Base-by-base conservation (phyloP, 176 grass and related monocot species). In the Hyparrhenia diplandra region DNA sequence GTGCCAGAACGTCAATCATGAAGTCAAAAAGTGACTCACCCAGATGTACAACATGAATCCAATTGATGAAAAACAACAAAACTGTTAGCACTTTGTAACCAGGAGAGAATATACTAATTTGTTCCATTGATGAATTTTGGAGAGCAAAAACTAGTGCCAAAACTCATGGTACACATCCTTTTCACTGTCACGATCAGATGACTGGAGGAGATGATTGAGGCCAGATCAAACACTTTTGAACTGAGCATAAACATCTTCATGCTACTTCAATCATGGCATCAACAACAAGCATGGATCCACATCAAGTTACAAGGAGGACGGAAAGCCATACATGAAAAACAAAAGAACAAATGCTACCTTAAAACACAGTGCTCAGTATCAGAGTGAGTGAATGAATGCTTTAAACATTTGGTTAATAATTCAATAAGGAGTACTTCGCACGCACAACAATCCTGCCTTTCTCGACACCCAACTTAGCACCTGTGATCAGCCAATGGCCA, bases 351-450 rank as follows among this genome's bases (percentile, higher is more conserved):
- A 73, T 83, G 77, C 68, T 83, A 88, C 74, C 82, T 85, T 82
- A 70, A 75, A 66, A 89, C 80, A 90, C 18, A 45, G 81, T 61
- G 81, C 80, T 60, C 87, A 85, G 79, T 75, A 84, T 54, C 49
- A 87, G n/a, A 85, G 83, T 86, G 35, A 88, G 86, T 82, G 69
- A 94, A 84, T 80, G 82, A 89, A 91, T 85, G 72, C 66, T 73
- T 82, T 80, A 41, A 88, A 63, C 83, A 91, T 62, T 75, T 67
- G 83, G 84, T 95, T 77, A 99, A 92, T 99, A 99, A 86, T 96
- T 99, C 72, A 99, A 92, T 72, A 99, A 96, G 57, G 97, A 99
- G 85, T 99, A 99, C 86, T 99, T 99, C 24, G 92, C 91, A 77
- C 97, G 84, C 28, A 93, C 86, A 84, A 96, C 62, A 90, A 99